Conservation (phyloP, 2,329 filamentous ascomycete genomes). For the Parasarocladium wereldwijsianum region DNA sequence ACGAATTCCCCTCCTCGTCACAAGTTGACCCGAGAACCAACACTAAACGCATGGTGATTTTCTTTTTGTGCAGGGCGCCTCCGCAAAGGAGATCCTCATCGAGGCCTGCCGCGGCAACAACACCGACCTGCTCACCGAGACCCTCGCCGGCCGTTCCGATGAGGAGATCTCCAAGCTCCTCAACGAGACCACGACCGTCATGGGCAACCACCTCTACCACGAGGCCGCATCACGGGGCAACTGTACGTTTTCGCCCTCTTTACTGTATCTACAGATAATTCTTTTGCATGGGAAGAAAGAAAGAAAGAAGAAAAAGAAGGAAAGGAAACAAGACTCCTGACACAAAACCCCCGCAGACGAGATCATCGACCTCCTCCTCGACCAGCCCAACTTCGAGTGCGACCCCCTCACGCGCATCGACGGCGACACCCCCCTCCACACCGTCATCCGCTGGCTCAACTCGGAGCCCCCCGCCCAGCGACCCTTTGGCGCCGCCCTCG, state of each 20-base stretch:
- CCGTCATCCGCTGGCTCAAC: slow-evolving; percentile 65
- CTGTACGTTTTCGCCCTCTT: slow-evolving; percentile 42
- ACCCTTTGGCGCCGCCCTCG: slow-evolving; percentile 48
- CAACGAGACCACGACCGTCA: slow-evolving; percentile 70
- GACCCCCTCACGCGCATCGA: slow-evolving; percentile 60
- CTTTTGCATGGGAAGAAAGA: too few species aligned
- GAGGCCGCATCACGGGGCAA: slow-evolving; percentile 75
- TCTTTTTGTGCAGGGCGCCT: slow-evolving; percentile 51
- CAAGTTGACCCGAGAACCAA: neutral
- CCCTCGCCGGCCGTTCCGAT: slow-evolving; percentile 47
- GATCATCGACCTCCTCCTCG: slow-evolving; percentile 66
- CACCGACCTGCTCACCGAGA: slow-evolving; percentile 64
- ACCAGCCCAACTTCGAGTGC: slow-evolving; percentile 75
- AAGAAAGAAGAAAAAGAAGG: too few species aligned
- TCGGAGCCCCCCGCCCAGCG: slow-evolving; percentile 46
- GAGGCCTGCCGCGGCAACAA: slow-evolving; percentile 93
- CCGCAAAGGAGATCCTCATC: slow-evolving; percentile 70
- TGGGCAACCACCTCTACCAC: slow-evolving; percentile 83
- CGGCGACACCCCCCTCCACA: slow-evolving; percentile 67
- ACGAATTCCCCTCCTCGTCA: neutral
- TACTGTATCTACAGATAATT: too few species aligned
- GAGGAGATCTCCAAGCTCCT: slow-evolving; percentile 61
- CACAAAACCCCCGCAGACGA: slow-evolving; percentile 40
- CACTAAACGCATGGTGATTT: neutral
- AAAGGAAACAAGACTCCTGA: too few species aligned